Conservation (phyloP, 2,329 filamentous ascomycete species). For the Fusarium bactridioides region DNA sequence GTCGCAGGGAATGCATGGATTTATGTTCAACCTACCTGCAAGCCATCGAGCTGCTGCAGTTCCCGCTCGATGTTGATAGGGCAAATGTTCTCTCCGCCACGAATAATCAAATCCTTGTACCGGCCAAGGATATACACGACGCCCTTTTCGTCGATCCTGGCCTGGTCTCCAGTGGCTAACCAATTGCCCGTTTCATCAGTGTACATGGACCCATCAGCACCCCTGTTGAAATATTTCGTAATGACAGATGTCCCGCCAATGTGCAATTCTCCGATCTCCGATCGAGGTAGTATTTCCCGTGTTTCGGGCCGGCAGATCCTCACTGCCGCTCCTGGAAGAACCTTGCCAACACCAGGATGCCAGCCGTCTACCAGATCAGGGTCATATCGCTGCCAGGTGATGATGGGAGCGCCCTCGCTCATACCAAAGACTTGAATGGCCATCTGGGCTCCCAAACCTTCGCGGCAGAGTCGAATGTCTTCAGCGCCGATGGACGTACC, state of each 20-base stretch:
- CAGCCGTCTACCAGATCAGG: conserved; percentile 43
- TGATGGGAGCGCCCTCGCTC: conserved; percentile 54
- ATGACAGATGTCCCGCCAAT: conserved; percentile 49
- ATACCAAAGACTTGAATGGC: conserved; percentile 54
- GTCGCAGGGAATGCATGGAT: neutral
- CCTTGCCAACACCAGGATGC: conserved; percentile 52
- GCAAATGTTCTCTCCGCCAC: conserved; percentile 55
- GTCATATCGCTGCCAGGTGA: conserved; percentile 50
- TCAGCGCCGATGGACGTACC: conserved; percentile 44
- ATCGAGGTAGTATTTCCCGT: conserved; percentile 40
- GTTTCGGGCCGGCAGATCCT: conserved; percentile 48
- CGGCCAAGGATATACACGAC: conserved; percentile 51
- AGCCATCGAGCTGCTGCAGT: conserved; percentile 46
- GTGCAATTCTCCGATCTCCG: conserved; percentile 52
- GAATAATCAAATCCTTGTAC: conserved; percentile 57
- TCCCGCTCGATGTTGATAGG: conserved; percentile 48
- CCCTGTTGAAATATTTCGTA: conserved; percentile 44
- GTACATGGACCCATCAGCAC: conserved; percentile 46
- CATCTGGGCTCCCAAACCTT: conserved; percentile 44
- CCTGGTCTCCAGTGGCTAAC: conserved; percentile 54
- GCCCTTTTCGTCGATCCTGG: conserved; percentile 48
- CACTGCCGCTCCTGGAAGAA: conserved; percentile 50
- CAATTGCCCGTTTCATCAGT: conserved; percentile 45
- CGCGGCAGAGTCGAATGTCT: conserved; percentile 45
- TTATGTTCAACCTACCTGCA: conserved; percentile 34